Evolutionary conservation across 495 filamentous ascomycete species (phyloP).

Genomic region (Trichocladium uniseriatum): DNA sequence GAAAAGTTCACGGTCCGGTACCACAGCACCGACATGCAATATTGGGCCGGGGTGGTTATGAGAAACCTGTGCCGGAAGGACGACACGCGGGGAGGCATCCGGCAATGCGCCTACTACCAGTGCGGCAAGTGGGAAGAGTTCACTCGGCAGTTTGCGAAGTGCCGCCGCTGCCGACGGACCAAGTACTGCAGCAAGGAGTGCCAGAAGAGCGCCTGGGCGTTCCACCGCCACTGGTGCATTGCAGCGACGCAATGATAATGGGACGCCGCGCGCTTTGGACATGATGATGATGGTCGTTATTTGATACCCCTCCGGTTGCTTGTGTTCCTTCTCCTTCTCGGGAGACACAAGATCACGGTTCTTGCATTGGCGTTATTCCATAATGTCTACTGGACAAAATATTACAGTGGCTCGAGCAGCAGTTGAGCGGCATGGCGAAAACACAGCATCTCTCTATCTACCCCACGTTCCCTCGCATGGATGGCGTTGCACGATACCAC

Average conservation of each 20-base stretch:
- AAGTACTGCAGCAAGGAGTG: constrained; percentile 99
- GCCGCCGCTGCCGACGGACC: constrained; percentile 87
- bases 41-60: constrained; percentile 99
- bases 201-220: constrained; percentile 97
- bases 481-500: constrained; percentile 5
- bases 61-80: constrained; percentile 97
- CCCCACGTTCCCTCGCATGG: background rate
- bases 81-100: constrained; percentile 82
- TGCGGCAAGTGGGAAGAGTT: constrained; percentile 97
- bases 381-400: constrained; percentile 3
- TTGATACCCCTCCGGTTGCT: constrained; percentile 30
- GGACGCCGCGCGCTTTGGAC: background rate
- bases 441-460: background rate
- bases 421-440: background rate
- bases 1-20: constrained; percentile 96
- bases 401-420: background rate
- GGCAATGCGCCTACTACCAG: constrained; percentile 94
- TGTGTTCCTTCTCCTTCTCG: background rate
- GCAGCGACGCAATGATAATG: constrained; percentile 48
- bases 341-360: background rate
- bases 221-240: constrained; percentile 94
- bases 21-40: constrained; percentile 94
- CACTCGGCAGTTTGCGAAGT: constrained; percentile 95
- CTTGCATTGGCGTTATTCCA: background rate
- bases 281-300: constrained; percentile 15